Conservation (phyloP, 2,329 filamentous ascomycete species). For the Leptographium lundbergii region DNA sequence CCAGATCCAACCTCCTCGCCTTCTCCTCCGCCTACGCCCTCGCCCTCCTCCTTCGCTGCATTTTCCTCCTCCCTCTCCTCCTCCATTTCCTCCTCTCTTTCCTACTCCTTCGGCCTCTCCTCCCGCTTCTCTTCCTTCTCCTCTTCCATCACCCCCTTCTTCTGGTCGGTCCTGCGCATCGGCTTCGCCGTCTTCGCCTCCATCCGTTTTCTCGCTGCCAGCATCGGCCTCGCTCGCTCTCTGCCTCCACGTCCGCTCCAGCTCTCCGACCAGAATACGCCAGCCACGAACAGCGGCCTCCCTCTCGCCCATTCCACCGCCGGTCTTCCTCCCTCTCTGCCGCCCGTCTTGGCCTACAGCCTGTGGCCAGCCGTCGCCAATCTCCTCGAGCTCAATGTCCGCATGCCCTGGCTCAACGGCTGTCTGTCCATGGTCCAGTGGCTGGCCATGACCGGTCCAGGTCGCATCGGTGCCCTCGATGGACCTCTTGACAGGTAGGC, state of each 20-base stretch:
- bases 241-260: slow-evolving; percentile 38
- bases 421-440: slow-evolving; percentile 64
- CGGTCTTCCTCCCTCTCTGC: background rate
- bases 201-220: slow-evolving; percentile 52
- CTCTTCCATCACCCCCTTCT: slow-evolving; percentile 26
- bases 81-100: slow-evolving; percentile 33
- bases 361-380: slow-evolving; percentile 63
- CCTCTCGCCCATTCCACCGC: background rate
- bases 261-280: background rate
- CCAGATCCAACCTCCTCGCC: background rate
- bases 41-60: background rate
- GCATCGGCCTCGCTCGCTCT: slow-evolving; percentile 54
- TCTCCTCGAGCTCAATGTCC: slow-evolving; percentile 58
- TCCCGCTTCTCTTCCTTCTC: slow-evolving; percentile 4
- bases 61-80: slow-evolving; percentile 19
- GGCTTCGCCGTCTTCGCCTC: slow-evolving; percentile 43
- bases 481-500: slow-evolving; percentile 84
- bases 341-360: slow-evolving; percentile 63
- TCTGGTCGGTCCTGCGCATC: slow-evolving; percentile 45
- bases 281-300: background rate
- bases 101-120: background rate
- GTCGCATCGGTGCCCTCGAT: slow-evolving; percentile 60
- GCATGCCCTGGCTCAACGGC: slow-evolving; percentile 87
- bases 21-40: background rate
- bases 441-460: slow-evolving; percentile 59